Evolutionary conservation across 257 asterid species (phyloP), one percentile per base, ranked within the genome.

Genomic region (Voacanga thouarsii): DNA sequence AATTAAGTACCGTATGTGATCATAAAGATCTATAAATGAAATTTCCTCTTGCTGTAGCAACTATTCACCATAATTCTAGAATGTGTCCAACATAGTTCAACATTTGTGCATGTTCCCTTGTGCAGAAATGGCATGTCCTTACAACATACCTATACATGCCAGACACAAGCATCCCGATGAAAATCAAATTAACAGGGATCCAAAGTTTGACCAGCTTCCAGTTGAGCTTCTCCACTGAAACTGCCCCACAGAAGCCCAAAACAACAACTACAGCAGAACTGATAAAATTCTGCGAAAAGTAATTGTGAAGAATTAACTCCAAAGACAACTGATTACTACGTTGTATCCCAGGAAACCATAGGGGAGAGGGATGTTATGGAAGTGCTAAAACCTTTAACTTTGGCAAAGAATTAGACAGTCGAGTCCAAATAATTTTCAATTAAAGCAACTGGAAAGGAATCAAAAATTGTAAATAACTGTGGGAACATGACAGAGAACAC

Each of bases 131-230:
- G 57, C 28, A 30, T 39, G 30, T 60, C 71, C 65, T 55, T 12
- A 49, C 33, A 43, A n/a, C 56, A n/a, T 85, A 87, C 90, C 90
- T 87, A 71, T 85, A 85, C 86, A 87, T 87, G 79, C 90, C 79
- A 5, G 90, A 85, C 67, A 85, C 84, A 19, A 87, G 90, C 90
- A 87, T 87, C 77, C 90, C 89, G 16, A 87, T 83, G 84, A 85
- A 85, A 75, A 87, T 85, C 37, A 87, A 71, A 60, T 87, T 87
- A 65, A 87, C 90, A 0, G 89, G 90, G 64, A 87, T 83, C 90
- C 90, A 87, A 56, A 87, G 81, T 51, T 81, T 85, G 39, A 87
- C 75, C 74, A 87, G 79, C 83, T 87, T 85, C 87, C 86, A 79
- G 63, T 77, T 85, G 53, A 82, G 82, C 81, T 85, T 87, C 80